Evolutionary conservation across 176 grass and related monocot genomes (phyloP), one percentile per base, ranked within the genome.

Genomic region (Eragrostis nindensis): DNA sequence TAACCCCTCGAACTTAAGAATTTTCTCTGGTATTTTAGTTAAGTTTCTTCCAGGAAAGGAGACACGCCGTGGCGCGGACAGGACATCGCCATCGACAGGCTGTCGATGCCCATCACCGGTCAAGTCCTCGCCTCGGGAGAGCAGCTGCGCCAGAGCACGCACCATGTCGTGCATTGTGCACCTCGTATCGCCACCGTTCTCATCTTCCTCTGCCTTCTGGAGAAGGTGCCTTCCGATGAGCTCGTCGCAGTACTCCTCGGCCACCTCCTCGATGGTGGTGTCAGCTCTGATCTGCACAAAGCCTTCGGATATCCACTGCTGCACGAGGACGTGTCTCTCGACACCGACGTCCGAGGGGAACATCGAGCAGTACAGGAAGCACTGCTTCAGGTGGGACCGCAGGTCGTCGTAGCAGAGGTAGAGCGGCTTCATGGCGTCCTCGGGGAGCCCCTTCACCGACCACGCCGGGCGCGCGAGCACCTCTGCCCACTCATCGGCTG

Each of bases 331-430:
- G 13, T 25, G 61, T 47, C 24, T 55, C 0, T 88, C 60, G 42
- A 94, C 24, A 44, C 40, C 32, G 64, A 71, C 14, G 48, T 84
- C 84, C 30, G 80, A 76, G 22, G 87, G 84, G 62, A 86, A 90
- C 78, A 97, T 57, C 64, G 87, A 92, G 79, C 87, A 94, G 70
- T 94, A 97, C 0, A 94, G 71, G 82, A 97, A 88, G 74, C 91
- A 94, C 25, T 92, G 87, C 82, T 90, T 92, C 54, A 97, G 78
- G 74, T 97, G 81, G 53, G 75, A 76, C 9, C 89, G 79, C 79
- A 94, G 68, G 61, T 97, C 94, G 18, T 86, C 74, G 59, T 92
- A 94, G 41, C 91, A 82, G 36, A 97, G 16, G 86, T 94, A 94
- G 11, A 97, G 75, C 5, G 89, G 68, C 71, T 24, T 82, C 73